phyloP scores from a whole-genome alignment of 345 rosid species.

The Carallia brachiata region DNA sequence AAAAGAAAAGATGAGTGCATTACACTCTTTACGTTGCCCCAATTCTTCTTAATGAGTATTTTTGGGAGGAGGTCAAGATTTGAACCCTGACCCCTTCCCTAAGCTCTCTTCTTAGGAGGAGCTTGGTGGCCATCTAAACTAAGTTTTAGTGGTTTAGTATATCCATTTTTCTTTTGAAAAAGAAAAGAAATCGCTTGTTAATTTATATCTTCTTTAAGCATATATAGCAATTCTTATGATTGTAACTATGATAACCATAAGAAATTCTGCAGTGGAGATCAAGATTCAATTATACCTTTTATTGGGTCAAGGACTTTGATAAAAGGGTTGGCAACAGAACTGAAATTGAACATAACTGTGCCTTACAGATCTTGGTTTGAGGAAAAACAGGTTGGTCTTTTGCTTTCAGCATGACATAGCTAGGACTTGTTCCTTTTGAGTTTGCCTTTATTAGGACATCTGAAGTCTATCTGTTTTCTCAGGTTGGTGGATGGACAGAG shows the following conservation, averaged over 20 bases:
- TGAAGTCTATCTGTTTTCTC: neutral
- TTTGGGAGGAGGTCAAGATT: too few relatives aligned
- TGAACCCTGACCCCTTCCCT: too few relatives aligned
- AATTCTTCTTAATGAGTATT: too few relatives aligned
- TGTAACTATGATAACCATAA: neutral
- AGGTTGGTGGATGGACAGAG: neutral
- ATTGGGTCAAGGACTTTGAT: neutral
- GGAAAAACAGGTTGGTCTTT: neutral
- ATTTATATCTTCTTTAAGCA: neutral
- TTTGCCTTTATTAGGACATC: too few relatives aligned
- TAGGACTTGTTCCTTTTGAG: neutral
- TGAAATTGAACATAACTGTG: neutral
- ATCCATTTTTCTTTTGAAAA: neutral
- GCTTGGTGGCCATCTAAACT: too few relatives aligned
- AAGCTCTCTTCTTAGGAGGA: too few relatives aligned
- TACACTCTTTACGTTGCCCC: too few relatives aligned
- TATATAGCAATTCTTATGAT: neutral
- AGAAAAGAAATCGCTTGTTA: neutral
- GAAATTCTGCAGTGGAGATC: neutral
- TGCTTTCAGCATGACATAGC: neutral
- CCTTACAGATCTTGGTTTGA: neutral
- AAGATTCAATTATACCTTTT: neutral
- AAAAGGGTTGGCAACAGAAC: neutral
- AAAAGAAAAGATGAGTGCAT: too few relatives aligned
- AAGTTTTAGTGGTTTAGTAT: too few relatives aligned